These are phyloP conservation scores for Imleria badia DNA, from an alignment of 768 basidiomycete species.

Conservation along the genomic window DNA sequence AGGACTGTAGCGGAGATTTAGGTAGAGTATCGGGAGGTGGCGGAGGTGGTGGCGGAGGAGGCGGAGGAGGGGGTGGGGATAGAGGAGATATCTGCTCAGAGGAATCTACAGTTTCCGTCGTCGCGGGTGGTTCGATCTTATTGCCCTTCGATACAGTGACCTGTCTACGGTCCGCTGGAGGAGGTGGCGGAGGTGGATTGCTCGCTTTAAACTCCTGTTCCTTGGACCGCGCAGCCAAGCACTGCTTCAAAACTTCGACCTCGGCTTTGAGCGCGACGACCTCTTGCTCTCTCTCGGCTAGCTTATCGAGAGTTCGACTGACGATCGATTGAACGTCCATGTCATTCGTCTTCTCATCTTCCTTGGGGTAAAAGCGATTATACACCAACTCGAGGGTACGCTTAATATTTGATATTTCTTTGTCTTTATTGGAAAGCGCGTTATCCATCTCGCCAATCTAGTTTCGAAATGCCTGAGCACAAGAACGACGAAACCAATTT, in stretches of 20 bases:
- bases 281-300: slow-evolving; percentile 68
- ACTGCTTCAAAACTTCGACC: slow-evolving; percentile 49
- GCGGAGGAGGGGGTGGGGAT: slow-evolving; percentile 25
- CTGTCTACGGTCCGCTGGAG: slow-evolving; percentile 30
- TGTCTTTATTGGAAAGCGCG: slow-evolving; percentile 53
- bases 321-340: slow-evolving; percentile 71
- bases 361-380: slow-evolving; percentile 64
- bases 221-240: slow-evolving; percentile 49
- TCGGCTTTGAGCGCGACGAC: slow-evolving; percentile 52
- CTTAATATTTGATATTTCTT: slow-evolving; percentile 75
- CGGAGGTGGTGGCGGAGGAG: slow-evolving; percentile 23
- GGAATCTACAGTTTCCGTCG: slow-evolving; percentile 11
- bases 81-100: slow-evolving; percentile 13
- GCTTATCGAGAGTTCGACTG: slow-evolving; percentile 63
- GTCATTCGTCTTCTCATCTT: slow-evolving; percentile 45
- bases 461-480: background rate
- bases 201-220: slow-evolving; percentile 74
- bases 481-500: background rate
- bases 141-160: slow-evolving; percentile 5
- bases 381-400: slow-evolving; percentile 88
- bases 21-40: slow-evolving; percentile 8
- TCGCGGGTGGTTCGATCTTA: slow-evolving; percentile 4
- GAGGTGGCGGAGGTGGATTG: slow-evolving; percentile 64
- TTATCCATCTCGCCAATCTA: slow-evolving; percentile 58
- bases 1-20: slow-evolving; percentile 27